Conservation (phyloP, 2,329 filamentous ascomycete genomes). For the Fusarium pseudocircinatum region DNA sequence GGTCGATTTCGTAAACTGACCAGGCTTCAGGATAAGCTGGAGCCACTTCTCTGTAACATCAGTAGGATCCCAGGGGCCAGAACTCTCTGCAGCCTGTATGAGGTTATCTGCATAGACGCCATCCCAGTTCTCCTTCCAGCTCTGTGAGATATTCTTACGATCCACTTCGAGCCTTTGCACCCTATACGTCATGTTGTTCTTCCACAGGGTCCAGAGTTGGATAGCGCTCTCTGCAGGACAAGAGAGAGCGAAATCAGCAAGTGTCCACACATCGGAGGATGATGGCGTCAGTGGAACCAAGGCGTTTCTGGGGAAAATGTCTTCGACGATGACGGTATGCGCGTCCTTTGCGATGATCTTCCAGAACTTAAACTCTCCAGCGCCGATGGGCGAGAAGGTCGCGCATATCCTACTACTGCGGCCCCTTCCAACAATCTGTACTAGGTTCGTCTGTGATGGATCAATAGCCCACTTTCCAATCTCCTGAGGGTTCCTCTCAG, state of each 20-base stretch:
- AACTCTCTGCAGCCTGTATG: conserved; percentile 62
- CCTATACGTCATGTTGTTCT: conserved; percentile 82
- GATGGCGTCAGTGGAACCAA: conserved; percentile 76
- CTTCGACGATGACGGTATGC: conserved; percentile 72
- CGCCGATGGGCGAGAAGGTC: conserved; percentile 87
- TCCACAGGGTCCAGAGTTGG: conserved; percentile 82
- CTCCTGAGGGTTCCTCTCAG: conserved; percentile 72
- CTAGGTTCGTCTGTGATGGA: conserved; percentile 78
- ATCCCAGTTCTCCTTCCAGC: conserved; percentile 77
- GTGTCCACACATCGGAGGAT: conserved; percentile 79
- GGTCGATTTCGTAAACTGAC: conserved; percentile 80
- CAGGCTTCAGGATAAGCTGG: conserved; percentile 82
- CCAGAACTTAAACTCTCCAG: conserved; percentile 96
- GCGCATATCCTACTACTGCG: conserved; percentile 69
- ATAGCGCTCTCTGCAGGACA: conserved; percentile 63
- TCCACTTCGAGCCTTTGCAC: conserved; percentile 79
- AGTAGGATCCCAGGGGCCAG: conserved; percentile 71
- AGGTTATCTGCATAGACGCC: conserved; percentile 70
- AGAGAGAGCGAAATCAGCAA: conserved; percentile 78
- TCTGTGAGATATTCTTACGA: conserved; percentile 67
- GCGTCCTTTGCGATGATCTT: conserved; percentile 71
- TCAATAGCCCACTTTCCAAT: conserved; percentile 79
- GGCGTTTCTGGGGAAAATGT: conserved; percentile 70
- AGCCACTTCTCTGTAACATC: conserved; percentile 88
- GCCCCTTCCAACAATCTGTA: conserved; percentile 73